phyloP scores from a whole-genome alignment of 495 filamentous ascomycete species.

The Physcia stellaris region DNA sequence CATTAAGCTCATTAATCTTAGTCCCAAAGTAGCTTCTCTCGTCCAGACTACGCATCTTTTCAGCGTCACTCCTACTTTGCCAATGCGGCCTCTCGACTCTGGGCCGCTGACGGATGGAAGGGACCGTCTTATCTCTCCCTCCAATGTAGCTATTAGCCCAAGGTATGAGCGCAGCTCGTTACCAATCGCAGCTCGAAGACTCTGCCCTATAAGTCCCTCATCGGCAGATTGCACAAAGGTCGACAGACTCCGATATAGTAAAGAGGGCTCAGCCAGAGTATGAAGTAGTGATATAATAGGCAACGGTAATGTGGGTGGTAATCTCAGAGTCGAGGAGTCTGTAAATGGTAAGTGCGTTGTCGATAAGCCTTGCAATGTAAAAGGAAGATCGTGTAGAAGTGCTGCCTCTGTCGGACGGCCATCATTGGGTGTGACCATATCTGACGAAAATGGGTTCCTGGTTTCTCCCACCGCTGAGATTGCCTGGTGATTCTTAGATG shows the following conservation, averaged over 20 bases:
- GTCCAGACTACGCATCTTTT: slow-evolving; percentile 97
- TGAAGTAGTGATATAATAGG: slow-evolving; percentile 82
- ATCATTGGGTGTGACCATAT: neutral
- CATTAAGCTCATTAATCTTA: slow-evolving; percentile 87
- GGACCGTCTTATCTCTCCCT: slow-evolving; percentile 83
- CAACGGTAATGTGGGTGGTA: slow-evolving; percentile 66
- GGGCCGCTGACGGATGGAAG: slow-evolving; percentile 51
- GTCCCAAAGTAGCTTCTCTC: slow-evolving; percentile 88
- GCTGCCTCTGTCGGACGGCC: slow-evolving; percentile 41
- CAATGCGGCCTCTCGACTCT: slow-evolving; percentile 49
- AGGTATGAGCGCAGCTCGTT: slow-evolving; percentile 81
- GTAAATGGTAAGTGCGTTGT: slow-evolving; percentile 70
- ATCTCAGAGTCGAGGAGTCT: slow-evolving; percentile 45
- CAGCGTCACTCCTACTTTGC: slow-evolving; percentile 85
- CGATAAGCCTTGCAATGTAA: slow-evolving; percentile 85
- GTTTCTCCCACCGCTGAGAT: neutral
- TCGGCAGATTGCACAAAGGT: slow-evolving; percentile 63
- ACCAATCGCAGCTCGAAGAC: slow-evolving; percentile 77
- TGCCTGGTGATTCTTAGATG: neutral
- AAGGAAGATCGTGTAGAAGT: slow-evolving; percentile 84
- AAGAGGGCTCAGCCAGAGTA: slow-evolving; percentile 79
- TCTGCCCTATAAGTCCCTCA: slow-evolving; percentile 74
- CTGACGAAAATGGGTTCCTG: neutral
- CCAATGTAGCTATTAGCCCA: slow-evolving; percentile 80
- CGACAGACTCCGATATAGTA: slow-evolving; percentile 70